phyloP scores from a whole-genome alignment of 202 grass and related monocot species.

The Panicum hallii region DNA sequence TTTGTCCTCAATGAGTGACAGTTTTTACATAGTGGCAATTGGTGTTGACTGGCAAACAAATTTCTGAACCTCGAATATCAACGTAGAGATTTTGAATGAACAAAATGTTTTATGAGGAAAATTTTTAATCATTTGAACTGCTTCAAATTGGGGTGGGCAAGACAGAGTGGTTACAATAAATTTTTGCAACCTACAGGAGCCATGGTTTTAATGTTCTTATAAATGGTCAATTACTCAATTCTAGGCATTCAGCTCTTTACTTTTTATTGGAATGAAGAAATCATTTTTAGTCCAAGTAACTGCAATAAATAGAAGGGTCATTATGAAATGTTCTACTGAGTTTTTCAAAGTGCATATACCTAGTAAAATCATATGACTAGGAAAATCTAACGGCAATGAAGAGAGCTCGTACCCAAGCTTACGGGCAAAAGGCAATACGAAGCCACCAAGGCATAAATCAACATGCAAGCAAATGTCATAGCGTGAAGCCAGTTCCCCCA shows the following conservation, averaged over 20 bases:
- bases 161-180: neutral
- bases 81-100: neutral
- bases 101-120: neutral
- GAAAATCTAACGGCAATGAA: conserved; percentile 28
- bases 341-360: neutral
- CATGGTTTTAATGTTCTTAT: neutral
- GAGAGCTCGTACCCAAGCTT: conserved; percentile 85
- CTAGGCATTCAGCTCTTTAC: neutral
- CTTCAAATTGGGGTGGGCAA: neutral
- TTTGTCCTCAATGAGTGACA: neutral
- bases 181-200: neutral
- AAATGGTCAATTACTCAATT: neutral
- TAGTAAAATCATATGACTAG: conserved; percentile 22
- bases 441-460: conserved; percentile 98
- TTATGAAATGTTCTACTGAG: conserved; percentile 7
- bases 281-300: neutral
- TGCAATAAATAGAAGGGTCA: conserved; percentile 8
- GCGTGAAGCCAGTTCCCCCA: conserved; percentile 83
- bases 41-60: neutral
- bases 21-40: neutral
- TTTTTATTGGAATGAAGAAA: conserved; percentile 19
- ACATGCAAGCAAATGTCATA: conserved; percentile 95
- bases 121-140: neutral
- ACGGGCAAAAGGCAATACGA: conserved; percentile 89
- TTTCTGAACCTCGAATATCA: conserved; percentile 6